A percentile compares a stretch with the other conserved stretches of the same genome.
Conservation (phyloP, 129 eudicot genomes). For the Ambrosia trifida region DNA sequence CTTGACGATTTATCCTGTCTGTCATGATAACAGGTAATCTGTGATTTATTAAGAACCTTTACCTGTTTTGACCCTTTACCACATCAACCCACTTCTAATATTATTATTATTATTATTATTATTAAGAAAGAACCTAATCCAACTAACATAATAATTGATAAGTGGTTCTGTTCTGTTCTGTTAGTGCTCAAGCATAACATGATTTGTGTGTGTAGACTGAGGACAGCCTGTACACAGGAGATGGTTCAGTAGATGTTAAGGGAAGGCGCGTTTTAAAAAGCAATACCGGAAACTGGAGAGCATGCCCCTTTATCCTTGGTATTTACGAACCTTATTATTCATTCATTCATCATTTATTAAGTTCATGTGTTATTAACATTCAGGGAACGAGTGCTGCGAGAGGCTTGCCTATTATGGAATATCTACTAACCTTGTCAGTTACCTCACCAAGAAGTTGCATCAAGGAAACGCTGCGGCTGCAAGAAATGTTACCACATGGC, state of each 20-base stretch:
- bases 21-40: no score
- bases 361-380: slow-evolving; percentile 7
- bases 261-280: slow-evolving; percentile 70
- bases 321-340: background rate
- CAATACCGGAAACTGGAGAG: slow-evolving; percentile 92
- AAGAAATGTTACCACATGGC: slow-evolving; percentile 87
- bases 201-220: slow-evolving; percentile 40
- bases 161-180: background rate
- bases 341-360: background rate
- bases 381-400: slow-evolving; percentile 91
- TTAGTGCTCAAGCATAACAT: background rate
- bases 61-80: background rate
- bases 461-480: slow-evolving; percentile 82
- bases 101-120: background rate
- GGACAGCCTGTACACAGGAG: slow-evolving; percentile 65
- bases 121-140: background rate
- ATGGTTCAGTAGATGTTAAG: slow-evolving; percentile 72
- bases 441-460: slow-evolving; percentile 73
- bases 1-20: no score
- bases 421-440: slow-evolving; percentile 74
- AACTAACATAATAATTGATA: background rate
- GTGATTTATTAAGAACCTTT: no score
- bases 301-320: slow-evolving; percentile 93
- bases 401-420: slow-evolving; percentile 87
- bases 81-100: background rate